Percentiles rank a stretch among this genome's conserved stretches.
These are phyloP conservation scores for Solidago caesia DNA, from an alignment of 129 eudicot genomes.

Conservation along the genomic window DNA sequence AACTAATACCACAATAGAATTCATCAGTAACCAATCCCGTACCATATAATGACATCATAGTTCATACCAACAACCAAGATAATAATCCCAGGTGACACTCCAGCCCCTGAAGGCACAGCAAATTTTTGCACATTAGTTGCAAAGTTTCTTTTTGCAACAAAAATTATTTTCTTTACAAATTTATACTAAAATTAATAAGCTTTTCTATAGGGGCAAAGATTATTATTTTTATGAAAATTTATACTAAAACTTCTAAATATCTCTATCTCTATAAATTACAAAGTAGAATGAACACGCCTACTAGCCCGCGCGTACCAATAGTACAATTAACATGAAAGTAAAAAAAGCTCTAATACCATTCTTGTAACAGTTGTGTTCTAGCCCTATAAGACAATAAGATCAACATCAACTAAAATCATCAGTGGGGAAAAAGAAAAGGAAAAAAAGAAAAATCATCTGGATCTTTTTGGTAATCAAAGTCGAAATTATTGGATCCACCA, in stretches of 20 bases:
- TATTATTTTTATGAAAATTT: background rate
- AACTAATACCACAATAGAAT: slow-evolving; percentile 3
- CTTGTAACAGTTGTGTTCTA: background rate
- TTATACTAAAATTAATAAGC: background rate
- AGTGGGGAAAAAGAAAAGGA: background rate
- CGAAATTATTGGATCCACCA: background rate
- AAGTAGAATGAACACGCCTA: background rate
- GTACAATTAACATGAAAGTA: slow-evolving; percentile 10
- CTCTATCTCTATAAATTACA: background rate
- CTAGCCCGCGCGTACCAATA: background rate
- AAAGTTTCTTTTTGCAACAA: background rate
- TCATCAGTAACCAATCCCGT: background rate
- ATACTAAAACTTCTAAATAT: background rate
- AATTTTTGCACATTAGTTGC: background rate
- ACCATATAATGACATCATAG: background rate
- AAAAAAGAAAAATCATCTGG: no score
- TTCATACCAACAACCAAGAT: background rate
- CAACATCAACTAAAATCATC: slow-evolving; percentile 15
- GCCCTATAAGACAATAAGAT: slow-evolving; percentile 16
- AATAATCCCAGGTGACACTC: background rate
- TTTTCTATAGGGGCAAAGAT: background rate
- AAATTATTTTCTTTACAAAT: background rate
- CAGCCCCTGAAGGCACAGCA: background rate
- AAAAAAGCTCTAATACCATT: background rate
- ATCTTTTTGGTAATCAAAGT: background rate